Conservation (phyloP, 306 rosid genomes). For the Medicago truncatula region DNA sequence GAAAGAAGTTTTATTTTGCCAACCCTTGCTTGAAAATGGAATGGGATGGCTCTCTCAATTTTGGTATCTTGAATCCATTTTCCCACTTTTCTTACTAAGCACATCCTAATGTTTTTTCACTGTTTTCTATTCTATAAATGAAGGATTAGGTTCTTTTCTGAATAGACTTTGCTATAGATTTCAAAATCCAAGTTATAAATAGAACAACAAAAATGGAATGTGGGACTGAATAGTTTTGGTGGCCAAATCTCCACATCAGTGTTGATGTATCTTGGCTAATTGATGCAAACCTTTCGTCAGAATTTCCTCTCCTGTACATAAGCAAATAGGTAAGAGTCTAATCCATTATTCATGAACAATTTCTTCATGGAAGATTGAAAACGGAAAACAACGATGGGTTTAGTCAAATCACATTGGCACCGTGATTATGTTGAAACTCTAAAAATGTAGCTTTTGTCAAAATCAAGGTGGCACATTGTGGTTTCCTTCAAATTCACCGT, state of each 20-base stretch:
- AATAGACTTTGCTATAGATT: conserved; percentile 51
- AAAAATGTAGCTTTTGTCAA: neutral
- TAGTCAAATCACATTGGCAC: neutral
- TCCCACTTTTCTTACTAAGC: conserved; percentile 14
- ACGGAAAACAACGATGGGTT: neutral
- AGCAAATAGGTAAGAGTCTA: conserved; percentile 31
- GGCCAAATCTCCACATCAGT: conserved; percentile 45
- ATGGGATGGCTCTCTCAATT: conserved; percentile 23
- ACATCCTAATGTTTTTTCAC: conserved; percentile 6
- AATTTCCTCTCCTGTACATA: conserved; percentile 59
- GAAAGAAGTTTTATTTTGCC: neutral
- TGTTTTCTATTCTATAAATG: conserved; percentile 36
- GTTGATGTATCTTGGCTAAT: conserved; percentile 56
- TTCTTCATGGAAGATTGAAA: conserved; percentile 28
- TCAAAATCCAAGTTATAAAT: conserved; percentile 53
- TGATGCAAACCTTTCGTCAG: conserved; percentile 71
- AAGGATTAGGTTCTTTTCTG: conserved; percentile 40
- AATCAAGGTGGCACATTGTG: neutral
- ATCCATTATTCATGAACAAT: conserved; percentile 11
- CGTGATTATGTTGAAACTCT: neutral
- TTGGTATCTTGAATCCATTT: conserved; percentile 24
- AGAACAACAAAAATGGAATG: conserved; percentile 45
- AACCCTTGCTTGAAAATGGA: conserved; percentile 18
- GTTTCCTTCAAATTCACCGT: neutral
- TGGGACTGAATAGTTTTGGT: conserved; percentile 45